phyloP scores from a whole-genome alignment of 108 stramenopile species.

The Cyclotella kingstonii region DNA sequence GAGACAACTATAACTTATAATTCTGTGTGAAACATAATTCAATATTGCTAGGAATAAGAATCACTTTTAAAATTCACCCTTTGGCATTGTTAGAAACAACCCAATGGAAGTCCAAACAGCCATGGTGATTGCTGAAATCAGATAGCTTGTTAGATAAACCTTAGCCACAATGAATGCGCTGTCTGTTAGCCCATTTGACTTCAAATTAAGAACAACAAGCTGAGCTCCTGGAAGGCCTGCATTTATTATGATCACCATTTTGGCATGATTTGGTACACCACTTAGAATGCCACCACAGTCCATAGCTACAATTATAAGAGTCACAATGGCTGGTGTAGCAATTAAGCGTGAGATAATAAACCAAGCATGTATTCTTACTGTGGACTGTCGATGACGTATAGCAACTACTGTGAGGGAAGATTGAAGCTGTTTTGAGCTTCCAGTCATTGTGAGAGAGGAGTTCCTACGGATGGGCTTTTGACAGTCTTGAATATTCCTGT shows the following conservation, averaged over 20 bases:
- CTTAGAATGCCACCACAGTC: constrained; percentile 55
- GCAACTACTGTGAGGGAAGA: constrained; percentile 30
- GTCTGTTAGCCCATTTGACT: constrained; percentile 53
- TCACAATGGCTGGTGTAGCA: constrained; percentile 55
- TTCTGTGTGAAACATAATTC: too few relatives aligned
- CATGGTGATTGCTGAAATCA: constrained; percentile 63
- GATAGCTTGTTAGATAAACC: constrained; percentile 62
- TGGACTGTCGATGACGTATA: constrained; percentile 24
- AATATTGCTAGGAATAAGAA: too few relatives aligned
- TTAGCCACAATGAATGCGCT: constrained; percentile 61
- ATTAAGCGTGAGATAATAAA: constrained; percentile 59
- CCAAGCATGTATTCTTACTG: constrained; percentile 58
- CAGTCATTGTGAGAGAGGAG: neutral
- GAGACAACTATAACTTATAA: too few relatives aligned
- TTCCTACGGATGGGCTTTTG: neutral
- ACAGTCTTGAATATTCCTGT: too few relatives aligned
- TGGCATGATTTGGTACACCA: constrained; percentile 52
- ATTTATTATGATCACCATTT: constrained; percentile 68
- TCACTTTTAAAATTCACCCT: too few relatives aligned
- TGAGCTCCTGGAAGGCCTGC: constrained; percentile 62
- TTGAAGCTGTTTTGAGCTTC: constrained; percentile 18
- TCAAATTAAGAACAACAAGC: constrained; percentile 61
- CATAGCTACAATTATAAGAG: constrained; percentile 47
- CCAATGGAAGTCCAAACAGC: constrained; percentile 72
- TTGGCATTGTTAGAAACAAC: constrained; percentile 54